These are phyloP conservation scores for Ustilago tritici DNA, from an alignment of 1,284 basidiomycete genomes.

Conservation along the genomic window DNA sequence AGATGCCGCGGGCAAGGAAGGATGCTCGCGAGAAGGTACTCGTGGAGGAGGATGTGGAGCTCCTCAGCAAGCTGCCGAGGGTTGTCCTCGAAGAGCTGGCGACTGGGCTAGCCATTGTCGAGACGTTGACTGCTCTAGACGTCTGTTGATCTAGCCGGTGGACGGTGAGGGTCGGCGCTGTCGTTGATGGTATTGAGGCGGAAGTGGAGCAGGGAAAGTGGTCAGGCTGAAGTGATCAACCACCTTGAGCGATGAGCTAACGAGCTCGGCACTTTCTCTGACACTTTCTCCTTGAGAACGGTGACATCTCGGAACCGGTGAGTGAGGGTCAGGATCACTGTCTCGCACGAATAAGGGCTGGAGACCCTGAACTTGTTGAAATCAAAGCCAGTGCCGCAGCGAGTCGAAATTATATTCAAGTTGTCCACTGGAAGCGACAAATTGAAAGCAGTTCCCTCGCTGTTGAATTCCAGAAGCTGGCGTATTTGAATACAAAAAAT, in stretches of 20 bases:
- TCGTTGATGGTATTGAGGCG: not conserved
- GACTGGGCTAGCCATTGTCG: constrained; percentile 52
- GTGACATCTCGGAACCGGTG: constrained; percentile 22
- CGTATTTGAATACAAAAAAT: not conserved
- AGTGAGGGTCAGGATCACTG: not conserved
- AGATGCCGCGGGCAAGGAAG: constrained; percentile 16
- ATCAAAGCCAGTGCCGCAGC: constrained; percentile 46
- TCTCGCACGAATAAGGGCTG: constrained; percentile 25
- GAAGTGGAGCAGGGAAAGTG: not conserved
- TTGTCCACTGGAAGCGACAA: not conserved
- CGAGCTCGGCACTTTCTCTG: constrained; percentile 2
- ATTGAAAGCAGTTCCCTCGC: not conserved
- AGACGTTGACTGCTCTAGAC: not conserved
- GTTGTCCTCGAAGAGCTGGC: constrained; percentile 51
- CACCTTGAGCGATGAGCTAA: not conserved
- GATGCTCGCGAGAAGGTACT: constrained; percentile 8
- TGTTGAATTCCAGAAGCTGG: not conserved
- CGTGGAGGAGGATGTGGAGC: constrained; percentile 13
- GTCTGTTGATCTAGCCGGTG: not conserved
- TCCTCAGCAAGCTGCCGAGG: constrained; percentile 39
- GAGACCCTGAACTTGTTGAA: not conserved
- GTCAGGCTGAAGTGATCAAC: constrained; percentile 4
- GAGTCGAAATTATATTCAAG: constrained; percentile 5
- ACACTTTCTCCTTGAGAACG: constrained; percentile 19
- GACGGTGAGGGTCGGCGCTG: not conserved